Evolutionary conservation across 2,329 filamentous ascomycete species (phyloP).

Genomic region (Madurella mycetomatis): DNA sequence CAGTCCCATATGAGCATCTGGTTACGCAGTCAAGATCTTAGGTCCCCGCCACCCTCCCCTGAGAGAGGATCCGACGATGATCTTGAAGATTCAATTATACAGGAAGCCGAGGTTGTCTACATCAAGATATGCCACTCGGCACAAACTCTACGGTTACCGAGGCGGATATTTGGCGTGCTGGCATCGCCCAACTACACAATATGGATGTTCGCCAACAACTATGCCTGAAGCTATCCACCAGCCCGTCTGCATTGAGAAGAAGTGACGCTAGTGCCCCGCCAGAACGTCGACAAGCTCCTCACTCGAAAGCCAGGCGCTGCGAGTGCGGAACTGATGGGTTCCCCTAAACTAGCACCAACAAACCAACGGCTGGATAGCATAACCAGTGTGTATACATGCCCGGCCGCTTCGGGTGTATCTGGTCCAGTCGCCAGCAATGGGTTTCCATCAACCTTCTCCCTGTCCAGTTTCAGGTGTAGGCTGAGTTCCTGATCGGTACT

Average conservation of each 20-base stretch:
- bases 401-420: constrained; percentile 7
- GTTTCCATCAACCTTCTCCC: background rate
- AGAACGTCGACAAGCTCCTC: background rate
- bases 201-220: constrained; percentile 23
- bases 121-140: constrained; percentile 20
- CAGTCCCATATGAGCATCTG: constrained; percentile 24
- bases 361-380: constrained; percentile 7
- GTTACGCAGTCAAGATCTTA: constrained; percentile 24
- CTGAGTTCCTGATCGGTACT: background rate
- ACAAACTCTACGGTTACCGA: constrained; percentile 11
- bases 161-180: constrained; percentile 6
- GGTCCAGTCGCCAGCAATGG: background rate
- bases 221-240: constrained; percentile 10
- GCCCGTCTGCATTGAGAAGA: constrained; percentile 5
- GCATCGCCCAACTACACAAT: constrained; percentile 20
- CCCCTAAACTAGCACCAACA: background rate
- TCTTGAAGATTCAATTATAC: constrained; percentile 23
- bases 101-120: constrained; percentile 24
- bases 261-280: background rate
- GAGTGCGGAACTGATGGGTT: background rate
- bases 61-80: constrained; percentile 12
- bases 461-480: constrained; percentile 16
- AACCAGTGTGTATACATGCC: constrained; percentile 13
- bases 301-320: background rate
- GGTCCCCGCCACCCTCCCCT: constrained; percentile 14